Base-by-base conservation (phyloP, 306 rosid species). In the Lathyrus aphaca region DNA sequence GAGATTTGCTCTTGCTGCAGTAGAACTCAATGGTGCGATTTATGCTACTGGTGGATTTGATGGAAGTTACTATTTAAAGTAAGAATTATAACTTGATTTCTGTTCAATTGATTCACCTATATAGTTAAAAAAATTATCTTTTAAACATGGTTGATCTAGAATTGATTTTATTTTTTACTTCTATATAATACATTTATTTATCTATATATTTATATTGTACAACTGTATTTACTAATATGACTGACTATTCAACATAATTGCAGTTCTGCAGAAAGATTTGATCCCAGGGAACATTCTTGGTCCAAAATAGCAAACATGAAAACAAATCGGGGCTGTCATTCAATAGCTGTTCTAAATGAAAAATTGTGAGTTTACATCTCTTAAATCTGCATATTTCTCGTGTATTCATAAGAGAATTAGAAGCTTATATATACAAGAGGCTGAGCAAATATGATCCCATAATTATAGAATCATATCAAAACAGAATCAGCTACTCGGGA, bases 21-120 rank as follows among this genome's bases (percentile, higher is more conserved):
- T 71, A 42, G 99, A 86, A 75, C 89, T 87, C 75, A 84, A 86
- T 12, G 92, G 92, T 3, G 85, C 66, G 48, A 66, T 94, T 66
- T 94, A 94, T 29, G 97, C 92, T 65, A 80, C 91, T 32, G 99
- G 99, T 7, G 99, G 99, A 48, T 91, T n/a, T 76, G 95, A 91
- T 75, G 99, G 96, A 64, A 74, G 11, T 39, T 78, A 73, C 78
- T 91, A 94, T 80, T 63, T 91, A 66, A 81, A 72, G 99, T 91
- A 71, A 85, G 96, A 74, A 68, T 49, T 58, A 55, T 57, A 59
- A 12, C 62, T 32, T 58, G 15, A 35, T 75, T 73, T 66, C 60
- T 17, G 18, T 69, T 46, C 21, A 68, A 58, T 42, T 53, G 13
- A 48, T 73, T 60, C 45, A 43, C 61, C 30, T 69, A 9, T 30